A percentile compares a stretch with the other conserved stretches of the same genome.
Conservation (phyloP, 768 basidiomycete genomes). For the Leccinum imitatum region DNA sequence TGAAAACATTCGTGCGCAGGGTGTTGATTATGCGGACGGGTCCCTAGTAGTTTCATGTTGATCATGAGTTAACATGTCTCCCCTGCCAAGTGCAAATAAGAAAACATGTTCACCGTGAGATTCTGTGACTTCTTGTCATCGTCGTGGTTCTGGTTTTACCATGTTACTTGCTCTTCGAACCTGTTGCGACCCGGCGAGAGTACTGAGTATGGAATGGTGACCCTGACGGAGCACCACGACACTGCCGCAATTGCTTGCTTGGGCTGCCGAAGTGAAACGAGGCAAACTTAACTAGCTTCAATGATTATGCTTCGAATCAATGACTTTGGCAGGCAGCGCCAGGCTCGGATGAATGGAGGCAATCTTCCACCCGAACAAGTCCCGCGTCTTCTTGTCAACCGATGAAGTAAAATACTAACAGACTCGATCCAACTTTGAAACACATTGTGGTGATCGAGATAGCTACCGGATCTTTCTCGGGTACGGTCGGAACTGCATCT, state of each 20-base stretch:
- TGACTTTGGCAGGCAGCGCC: conserved; percentile 4
- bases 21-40: not conserved
- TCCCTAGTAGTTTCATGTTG: not conserved
- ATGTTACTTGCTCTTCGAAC: not conserved
- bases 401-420: conserved; percentile 14
- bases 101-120: not conserved
- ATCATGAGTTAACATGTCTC: not conserved
- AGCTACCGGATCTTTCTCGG: not conserved
- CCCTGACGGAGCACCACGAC: not conserved
- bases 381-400: conserved; percentile 3
- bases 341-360: conserved; percentile 3
- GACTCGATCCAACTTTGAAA: conserved; percentile 5
- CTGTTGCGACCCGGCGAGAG: not conserved
- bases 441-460: not conserved
- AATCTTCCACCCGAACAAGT: conserved; percentile 10
- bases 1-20: not conserved
- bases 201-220: not conserved
- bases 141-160: not conserved
- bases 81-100: not conserved
- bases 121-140: not conserved
- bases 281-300: conserved; percentile 4
- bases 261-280: not conserved
- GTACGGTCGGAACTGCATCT: not conserved
- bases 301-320: conserved; percentile 1
- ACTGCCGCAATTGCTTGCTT: not conserved